Percentiles rank a stretch among this genome's conserved stretches.
phyloP scores from a whole-genome alignment of 345 rosid species.

The Populus pruinosa region DNA sequence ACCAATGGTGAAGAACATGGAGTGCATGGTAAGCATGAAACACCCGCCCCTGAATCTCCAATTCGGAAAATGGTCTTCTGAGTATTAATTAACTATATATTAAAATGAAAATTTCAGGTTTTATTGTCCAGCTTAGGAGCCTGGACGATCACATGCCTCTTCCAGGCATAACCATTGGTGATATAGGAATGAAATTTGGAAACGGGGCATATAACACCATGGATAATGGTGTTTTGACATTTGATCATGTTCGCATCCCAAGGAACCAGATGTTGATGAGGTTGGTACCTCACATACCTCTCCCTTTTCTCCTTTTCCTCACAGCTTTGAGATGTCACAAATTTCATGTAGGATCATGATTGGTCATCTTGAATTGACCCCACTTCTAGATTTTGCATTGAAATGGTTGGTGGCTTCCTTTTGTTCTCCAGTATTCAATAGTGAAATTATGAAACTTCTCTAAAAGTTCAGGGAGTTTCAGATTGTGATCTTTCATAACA shows the following conservation, averaged over 20 bases:
- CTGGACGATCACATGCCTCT: slow-evolving; percentile 96
- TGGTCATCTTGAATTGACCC: slow-evolving; percentile 2
- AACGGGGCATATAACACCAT: slow-evolving; percentile 86
- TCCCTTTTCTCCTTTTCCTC: slow-evolving; percentile 6
- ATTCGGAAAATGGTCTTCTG: not conserved
- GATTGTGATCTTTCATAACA: not conserved
- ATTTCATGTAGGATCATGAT: not conserved
- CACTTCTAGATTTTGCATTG: not conserved
- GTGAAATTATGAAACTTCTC: not conserved
- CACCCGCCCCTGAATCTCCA: not conserved
- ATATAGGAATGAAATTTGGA: slow-evolving; percentile 93
- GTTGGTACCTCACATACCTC: slow-evolving; percentile 35
- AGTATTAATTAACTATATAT: slow-evolving; percentile 15
- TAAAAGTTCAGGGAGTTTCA: not conserved
- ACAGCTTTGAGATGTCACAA: not conserved
- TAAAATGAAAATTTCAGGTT: slow-evolving; percentile 53
- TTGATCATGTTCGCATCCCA: slow-evolving; percentile 90
- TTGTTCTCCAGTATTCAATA: not conserved
- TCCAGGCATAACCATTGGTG: slow-evolving; percentile 87
- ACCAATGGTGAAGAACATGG: slow-evolving; percentile 75
- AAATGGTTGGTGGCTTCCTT: not conserved
- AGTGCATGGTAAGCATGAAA: slow-evolving; percentile 63
- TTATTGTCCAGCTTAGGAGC: slow-evolving; percentile 90
- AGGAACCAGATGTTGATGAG: slow-evolving; percentile 94
- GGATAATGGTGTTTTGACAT: slow-evolving; percentile 93